Evolutionary conservation across 2,329 filamentous ascomycete species (phyloP), one percentile per base, ranked within the genome.

Genomic region (Zasmidium angulare): DNA sequence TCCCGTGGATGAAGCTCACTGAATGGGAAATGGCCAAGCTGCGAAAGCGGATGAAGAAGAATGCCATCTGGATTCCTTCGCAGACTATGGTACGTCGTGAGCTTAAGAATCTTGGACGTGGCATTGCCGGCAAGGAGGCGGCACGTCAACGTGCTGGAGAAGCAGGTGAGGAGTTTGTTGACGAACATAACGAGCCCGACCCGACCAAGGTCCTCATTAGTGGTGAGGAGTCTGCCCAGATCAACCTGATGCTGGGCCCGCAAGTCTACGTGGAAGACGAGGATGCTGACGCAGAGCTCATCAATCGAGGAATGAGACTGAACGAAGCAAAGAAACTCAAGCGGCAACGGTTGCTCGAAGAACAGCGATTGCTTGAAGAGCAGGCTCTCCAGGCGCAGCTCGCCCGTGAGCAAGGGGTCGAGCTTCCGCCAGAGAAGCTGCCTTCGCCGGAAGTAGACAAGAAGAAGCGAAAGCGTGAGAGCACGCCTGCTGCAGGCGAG

Each of bases 41-140:
- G 7, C 81, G 90, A 61, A 95, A 95, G 76, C 83, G 89, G 19
- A 95, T 95, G 90, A 95, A 95, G 82, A 95, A 95, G 81, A 95
- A 95, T 69, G 89, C 90, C 0, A 87, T 90, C 3, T 95, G 90
- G 90, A 87, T 85, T 2, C 90, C 90, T 0, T 93, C 89, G 63
- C 89, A 91, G 67, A 93, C 90, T 0, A 95, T 95, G 90, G 90
- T 93, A 63, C 85, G 89, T 17, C 82, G 90, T 26, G 90, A 93
- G 74, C 82, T 95, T 0, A 89, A 89, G 71, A 80, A 81, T 20
- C 81, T 91, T 19, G 87, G 87, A 1, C 86, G 90, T 53, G 80
- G 79, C 24, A 67, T 73, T 29, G 69, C 69, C 49, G 75, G 74
- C 56, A 81, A 77, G 62, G 77, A 80, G 46, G 68, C 69, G 20